Conservation (phyloP, 2,329 filamentous ascomycete genomes). For the Penicillium crustosum region DNA sequence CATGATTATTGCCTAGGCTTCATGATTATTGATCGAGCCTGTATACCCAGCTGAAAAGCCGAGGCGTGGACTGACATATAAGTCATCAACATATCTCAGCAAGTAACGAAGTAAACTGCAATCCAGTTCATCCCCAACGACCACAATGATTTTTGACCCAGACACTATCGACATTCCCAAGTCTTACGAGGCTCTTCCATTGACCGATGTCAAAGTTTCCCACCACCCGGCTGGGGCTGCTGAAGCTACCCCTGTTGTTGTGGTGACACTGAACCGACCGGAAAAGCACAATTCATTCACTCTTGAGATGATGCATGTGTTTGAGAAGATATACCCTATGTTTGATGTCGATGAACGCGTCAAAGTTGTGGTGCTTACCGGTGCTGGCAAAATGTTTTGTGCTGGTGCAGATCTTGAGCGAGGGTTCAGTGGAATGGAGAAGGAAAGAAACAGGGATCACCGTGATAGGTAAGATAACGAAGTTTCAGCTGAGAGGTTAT, state of each 20-base stretch:
- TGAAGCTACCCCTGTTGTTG: constrained; percentile 46
- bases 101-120: background rate
- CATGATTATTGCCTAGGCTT: background rate
- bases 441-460: constrained; percentile 4
- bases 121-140: background rate
- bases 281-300: constrained; percentile 59
- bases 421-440: constrained; percentile 3
- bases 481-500: background rate
- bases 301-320: constrained; percentile 48
- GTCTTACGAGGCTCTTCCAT: constrained; percentile 32
- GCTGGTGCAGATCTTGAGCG: constrained; percentile 9
- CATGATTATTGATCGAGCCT: constrained; percentile 1
- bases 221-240: constrained; percentile 45
- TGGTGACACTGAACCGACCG: constrained; percentile 55
- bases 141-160: constrained; percentile 5
- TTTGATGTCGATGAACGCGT: constrained; percentile 12
- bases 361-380: constrained; percentile 11
- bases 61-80: background rate
- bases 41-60: background rate
- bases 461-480: constrained; percentile 1
- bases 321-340: constrained; percentile 23
- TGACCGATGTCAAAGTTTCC: constrained; percentile 32
- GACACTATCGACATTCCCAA: constrained; percentile 21
- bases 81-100: background rate
- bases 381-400: constrained; percentile 11